Percentiles rank a stretch among this genome's conserved stretches.
These are phyloP conservation scores for Daedaleopsis nitida DNA, from an alignment of 768 basidiomycete species.

Conservation along the genomic window DNA sequence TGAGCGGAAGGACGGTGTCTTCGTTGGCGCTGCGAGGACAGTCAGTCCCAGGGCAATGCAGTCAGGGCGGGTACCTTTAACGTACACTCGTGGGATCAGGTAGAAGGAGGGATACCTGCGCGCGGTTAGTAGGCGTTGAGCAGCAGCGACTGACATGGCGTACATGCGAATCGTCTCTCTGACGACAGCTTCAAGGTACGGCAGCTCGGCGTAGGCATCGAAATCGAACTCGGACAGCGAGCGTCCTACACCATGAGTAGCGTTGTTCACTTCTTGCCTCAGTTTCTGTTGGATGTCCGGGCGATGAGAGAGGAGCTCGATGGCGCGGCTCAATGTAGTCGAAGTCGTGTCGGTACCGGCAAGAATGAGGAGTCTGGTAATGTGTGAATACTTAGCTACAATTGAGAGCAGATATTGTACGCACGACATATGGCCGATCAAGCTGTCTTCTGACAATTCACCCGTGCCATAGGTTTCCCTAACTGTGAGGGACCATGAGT, in stretches of 20 bases:
- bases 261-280: not conserved
- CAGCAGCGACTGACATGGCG: not conserved
- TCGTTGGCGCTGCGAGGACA: not conserved
- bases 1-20: constrained; percentile 9
- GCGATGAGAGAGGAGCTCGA: constrained; percentile 6
- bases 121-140: not conserved
- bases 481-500: not conserved
- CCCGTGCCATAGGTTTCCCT: not conserved
- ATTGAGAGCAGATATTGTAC: not conserved
- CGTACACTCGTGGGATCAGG: constrained; percentile 2
- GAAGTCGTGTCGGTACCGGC: constrained; percentile 10
- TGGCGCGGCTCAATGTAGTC: not conserved
- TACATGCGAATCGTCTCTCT: constrained; percentile 13
- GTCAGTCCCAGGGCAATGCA: not conserved
- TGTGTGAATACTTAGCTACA: not conserved
- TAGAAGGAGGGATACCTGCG: constrained; percentile 5
- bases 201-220: constrained; percentile 7
- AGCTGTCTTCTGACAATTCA: constrained; percentile 7
- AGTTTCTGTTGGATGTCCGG: not conserved
- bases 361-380: constrained; percentile 4
- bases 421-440: constrained; percentile 14
- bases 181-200: constrained; percentile 10
- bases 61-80: not conserved
- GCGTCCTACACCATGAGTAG: not conserved
- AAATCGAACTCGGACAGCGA: constrained; percentile 4